These are phyloP conservation scores for Laetiporus sulphureus DNA, from an alignment of 1,284 basidiomycete genomes.

Conservation along the genomic window DNA sequence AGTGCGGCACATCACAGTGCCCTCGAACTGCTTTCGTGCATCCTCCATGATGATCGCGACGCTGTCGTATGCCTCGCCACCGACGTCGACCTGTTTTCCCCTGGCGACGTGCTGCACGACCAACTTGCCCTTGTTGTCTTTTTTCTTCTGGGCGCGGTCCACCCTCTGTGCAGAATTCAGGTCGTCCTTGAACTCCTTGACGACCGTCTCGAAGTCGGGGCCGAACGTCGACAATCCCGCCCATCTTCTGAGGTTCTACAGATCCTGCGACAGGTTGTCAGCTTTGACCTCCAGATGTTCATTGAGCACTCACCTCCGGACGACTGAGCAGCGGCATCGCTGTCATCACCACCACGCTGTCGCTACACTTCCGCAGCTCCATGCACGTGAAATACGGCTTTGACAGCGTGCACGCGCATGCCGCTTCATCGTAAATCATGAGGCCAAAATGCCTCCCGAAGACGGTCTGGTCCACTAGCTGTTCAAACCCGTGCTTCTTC, in stretches of 20 bases:
- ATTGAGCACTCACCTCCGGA: not conserved
- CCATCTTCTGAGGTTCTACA: not conserved
- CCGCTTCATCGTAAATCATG: not conserved
- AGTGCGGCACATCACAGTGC: constrained; percentile 4
- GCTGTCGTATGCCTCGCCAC: not conserved
- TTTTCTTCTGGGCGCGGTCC: not conserved
- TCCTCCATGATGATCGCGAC: not conserved
- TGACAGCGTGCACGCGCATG: not conserved
- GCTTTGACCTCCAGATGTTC: not conserved
- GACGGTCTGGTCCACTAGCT: not conserved
- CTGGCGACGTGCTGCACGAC: not conserved
- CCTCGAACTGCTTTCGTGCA: not conserved
- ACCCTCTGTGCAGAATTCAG: not conserved
- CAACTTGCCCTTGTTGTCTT: not conserved
- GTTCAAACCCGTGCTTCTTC: too few species aligned
- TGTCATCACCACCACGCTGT: not conserved
- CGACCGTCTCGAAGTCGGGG: not conserved
- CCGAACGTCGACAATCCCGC: not conserved
- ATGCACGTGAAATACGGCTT: not conserved
- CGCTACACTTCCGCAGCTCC: not conserved
- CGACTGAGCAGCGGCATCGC: not conserved
- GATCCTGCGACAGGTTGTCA: not conserved
- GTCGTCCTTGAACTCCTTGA: not conserved
- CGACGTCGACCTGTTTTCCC: not conserved
- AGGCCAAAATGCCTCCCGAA: not conserved